phyloP scores from a whole-genome alignment of 1,284 basidiomycete genomes.

The Leccinum griseonigrum region DNA sequence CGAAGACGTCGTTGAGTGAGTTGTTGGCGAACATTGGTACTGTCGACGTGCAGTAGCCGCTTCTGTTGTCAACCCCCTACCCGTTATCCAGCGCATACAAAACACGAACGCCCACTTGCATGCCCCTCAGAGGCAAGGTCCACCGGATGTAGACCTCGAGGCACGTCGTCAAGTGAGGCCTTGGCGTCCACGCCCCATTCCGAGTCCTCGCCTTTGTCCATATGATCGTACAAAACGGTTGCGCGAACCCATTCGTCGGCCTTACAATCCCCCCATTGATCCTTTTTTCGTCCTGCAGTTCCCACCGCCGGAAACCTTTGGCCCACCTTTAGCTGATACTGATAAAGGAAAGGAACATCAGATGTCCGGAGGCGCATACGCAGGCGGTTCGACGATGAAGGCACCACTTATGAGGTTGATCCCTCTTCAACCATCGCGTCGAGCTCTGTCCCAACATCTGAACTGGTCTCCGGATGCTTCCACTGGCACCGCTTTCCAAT shows the following conservation, averaged over 20 bases:
- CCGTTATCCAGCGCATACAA: slow-evolving; percentile 14
- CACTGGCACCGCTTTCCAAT: slow-evolving; percentile 5
- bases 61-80: slow-evolving; percentile 8
- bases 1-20: too few relatives aligned
- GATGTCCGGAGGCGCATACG: slow-evolving; percentile 18
- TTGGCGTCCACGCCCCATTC: slow-evolving; percentile 26
- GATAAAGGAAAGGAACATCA: slow-evolving; percentile 27
- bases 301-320: slow-evolving; percentile 5
- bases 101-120: slow-evolving; percentile 24
- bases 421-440: slow-evolving; percentile 8
- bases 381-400: slow-evolving; percentile 15
- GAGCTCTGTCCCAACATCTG: background rate
- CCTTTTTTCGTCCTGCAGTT: slow-evolving; percentile 9
- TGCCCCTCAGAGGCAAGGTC: slow-evolving; percentile 17
- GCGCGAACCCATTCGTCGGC: slow-evolving; percentile 20
- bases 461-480: slow-evolving; percentile 7
- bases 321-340: background rate
- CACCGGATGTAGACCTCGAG: slow-evolving; percentile 21
- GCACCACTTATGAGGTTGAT: slow-evolving; percentile 8
- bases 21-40: too few relatives aligned
- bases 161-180: slow-evolving; percentile 24
- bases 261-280: slow-evolving; percentile 15
- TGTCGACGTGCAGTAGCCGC: too few relatives aligned
- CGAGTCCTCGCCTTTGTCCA: slow-evolving; percentile 23
- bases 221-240: slow-evolving; percentile 16